phyloP scores from a whole-genome alignment of 139 green algal genomes.

The Monoraphidium neglectum region DNA sequence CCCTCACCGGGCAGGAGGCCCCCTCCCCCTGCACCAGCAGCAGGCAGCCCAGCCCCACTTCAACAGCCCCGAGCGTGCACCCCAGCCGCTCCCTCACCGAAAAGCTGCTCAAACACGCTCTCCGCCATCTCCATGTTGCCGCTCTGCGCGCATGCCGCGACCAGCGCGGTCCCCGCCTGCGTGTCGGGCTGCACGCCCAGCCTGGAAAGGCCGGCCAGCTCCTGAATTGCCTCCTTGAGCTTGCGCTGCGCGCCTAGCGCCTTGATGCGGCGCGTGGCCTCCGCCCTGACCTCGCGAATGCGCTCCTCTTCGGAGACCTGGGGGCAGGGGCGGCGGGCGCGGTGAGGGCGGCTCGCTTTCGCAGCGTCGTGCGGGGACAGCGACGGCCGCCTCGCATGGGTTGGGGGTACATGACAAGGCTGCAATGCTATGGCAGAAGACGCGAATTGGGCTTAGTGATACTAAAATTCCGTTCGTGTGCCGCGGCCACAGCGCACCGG shows the following conservation, averaged over 20 bases:
- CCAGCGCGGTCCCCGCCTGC: conserved; percentile 75
- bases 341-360: no score
- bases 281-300: conserved; percentile 18
- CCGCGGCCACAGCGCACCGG: no score
- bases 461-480: no score
- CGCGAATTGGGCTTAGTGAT: no score
- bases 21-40: no score
- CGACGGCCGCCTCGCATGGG: no score
- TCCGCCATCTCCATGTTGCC: conserved; percentile 80
- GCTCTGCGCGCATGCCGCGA: conserved; percentile 70
- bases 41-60: no score
- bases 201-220: conserved; percentile 71
- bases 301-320: conserved; percentile 26
- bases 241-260: conserved; percentile 42
- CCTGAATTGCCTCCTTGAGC: conserved; percentile 49
- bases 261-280: conserved; percentile 61
- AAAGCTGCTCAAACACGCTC: conserved; percentile 77
- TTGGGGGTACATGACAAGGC: no score
- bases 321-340: no score
- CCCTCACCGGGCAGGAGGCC: no score
- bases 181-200: conserved; percentile 82
- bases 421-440: no score
- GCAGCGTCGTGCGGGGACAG: no score
- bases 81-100: conserved; percentile 50
- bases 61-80: background rate